phyloP scores from a whole-genome alignment of 495 filamentous ascomycete genomes.

The Tuber umbilicatum region DNA sequence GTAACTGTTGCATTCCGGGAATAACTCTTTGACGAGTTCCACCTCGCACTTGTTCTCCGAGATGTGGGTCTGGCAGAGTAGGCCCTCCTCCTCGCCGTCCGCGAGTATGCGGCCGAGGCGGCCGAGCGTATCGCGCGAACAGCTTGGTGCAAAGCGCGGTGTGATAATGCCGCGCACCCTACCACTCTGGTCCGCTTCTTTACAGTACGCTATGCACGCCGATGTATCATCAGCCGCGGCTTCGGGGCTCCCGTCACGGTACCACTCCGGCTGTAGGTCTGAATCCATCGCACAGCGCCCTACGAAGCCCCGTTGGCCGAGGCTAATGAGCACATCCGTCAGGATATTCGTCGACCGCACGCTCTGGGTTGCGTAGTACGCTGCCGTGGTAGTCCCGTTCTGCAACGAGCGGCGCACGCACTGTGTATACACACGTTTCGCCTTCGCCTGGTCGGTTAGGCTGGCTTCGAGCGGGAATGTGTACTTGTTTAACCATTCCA shows the following conservation, averaged over 20 bases:
- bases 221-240: slow-evolving; percentile 53
- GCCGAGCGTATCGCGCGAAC: slow-evolving; percentile 54
- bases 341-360: slow-evolving; percentile 79
- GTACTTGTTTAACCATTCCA: slow-evolving; percentile 87
- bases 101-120: slow-evolving; percentile 58
- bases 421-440: slow-evolving; percentile 59
- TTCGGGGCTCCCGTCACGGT: slow-evolving; percentile 60
- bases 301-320: slow-evolving; percentile 82
- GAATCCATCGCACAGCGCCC: slow-evolving; percentile 88
- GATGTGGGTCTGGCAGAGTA: slow-evolving; percentile 86
- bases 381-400: slow-evolving; percentile 81
- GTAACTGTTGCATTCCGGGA: slow-evolving; percentile 61
- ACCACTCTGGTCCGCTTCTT: slow-evolving; percentile 52
- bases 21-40: slow-evolving; percentile 60
- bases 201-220: slow-evolving; percentile 61
- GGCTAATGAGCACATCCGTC: slow-evolving; percentile 64
- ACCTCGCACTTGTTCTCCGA: slow-evolving; percentile 74
- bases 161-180: slow-evolving; percentile 77
- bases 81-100: slow-evolving; percentile 44
- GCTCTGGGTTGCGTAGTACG: slow-evolving; percentile 87
- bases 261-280: slow-evolving; percentile 60
- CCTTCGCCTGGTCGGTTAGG: slow-evolving; percentile 51
- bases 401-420: slow-evolving; percentile 72
- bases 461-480: slow-evolving; percentile 90
- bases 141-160: slow-evolving; percentile 80